Evolutionary conservation across 1,284 basidiomycete species (phyloP), one percentile per base, ranked within the genome.

Genomic region (Boletus sp.): DNA sequence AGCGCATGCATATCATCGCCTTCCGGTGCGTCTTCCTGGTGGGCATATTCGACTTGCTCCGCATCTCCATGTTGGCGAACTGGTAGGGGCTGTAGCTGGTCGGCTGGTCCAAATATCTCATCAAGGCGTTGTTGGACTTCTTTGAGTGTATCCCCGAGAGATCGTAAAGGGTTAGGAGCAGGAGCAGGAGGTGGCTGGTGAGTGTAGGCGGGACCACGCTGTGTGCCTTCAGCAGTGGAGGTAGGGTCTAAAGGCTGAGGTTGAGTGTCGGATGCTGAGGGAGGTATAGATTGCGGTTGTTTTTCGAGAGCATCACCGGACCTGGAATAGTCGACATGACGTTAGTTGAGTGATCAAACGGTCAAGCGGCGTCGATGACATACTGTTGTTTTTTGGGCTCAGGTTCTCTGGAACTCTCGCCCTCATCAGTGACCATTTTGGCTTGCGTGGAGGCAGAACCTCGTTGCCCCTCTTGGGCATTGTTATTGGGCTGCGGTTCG

Each of bases 1-100:
- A 98, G 82, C 1, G 95, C 94, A 73, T 98, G 94, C 82, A 92
- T 89, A 53, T 91, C 86, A 49, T 89, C 80, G 57, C 87, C 86
- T 15, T 86, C 84, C 1, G 49, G 57, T 9, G 91, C 85, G 22
- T 83, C 84, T 16, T 69, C 61, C 11, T 63, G 51, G 36, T 61
- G 65, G n/a, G 92, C 77, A 73, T 97, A 96, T 71, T 98, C 93
- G 22, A 97, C 79, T 66, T 88, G 86, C 45, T 80, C 78, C 16
- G 74, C 66, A 29, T 61, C 61, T 29, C 31, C 63, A 7, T 48
- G 52, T 29, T 70, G 66, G 12, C 60, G 63, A 50, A 42, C 43
- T 29, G 47, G 61, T 27, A 58, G 42, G 42, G 71, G 52, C 8
- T 67, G 60, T 27, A 56, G 41, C 20, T 67, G 62, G 66, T 73